phyloP scores from a whole-genome alignment of 2,329 filamentous ascomycete genomes.

The Aspergillus costaricaensis region DNA sequence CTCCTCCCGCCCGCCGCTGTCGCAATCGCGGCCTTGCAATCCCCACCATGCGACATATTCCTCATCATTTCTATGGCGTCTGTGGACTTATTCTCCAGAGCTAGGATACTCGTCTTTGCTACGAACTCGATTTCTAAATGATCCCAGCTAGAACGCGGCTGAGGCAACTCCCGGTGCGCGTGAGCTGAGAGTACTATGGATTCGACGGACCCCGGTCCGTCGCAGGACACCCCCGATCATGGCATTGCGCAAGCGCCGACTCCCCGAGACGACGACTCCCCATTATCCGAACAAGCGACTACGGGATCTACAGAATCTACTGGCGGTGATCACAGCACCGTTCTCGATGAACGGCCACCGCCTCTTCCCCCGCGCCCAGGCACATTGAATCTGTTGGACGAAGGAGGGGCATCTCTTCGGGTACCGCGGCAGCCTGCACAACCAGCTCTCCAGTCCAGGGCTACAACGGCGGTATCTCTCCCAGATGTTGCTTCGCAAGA shows the following conservation, averaged over 20 bases:
- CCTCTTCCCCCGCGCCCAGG: slow-evolving; percentile 51
- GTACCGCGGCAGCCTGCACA: slow-evolving; percentile 37
- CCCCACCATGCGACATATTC: not conserved
- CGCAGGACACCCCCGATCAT: slow-evolving; percentile 8
- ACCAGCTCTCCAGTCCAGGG: slow-evolving; percentile 56
- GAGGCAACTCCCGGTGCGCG: slow-evolving; percentile 15
- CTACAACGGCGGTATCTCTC: slow-evolving; percentile 82
- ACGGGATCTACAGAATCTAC: slow-evolving; percentile 17
- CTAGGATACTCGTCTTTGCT: not conserved
- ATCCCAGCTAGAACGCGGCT: not conserved
- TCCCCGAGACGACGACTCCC: slow-evolving; percentile 7
- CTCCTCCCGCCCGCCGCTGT: not conserved
- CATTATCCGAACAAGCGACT: slow-evolving; percentile 11
- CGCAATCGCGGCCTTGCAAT: not conserved
- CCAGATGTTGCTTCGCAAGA: slow-evolving; percentile 77
- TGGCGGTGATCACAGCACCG: slow-evolving; percentile 23
- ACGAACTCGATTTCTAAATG: not conserved
- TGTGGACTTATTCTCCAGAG: not conserved
- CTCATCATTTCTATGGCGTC: not conserved
- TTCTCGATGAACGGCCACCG: slow-evolving; percentile 42
- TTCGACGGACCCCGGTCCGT: slow-evolving; percentile 9
- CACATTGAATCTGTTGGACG: slow-evolving; percentile 39
- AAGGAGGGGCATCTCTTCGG: slow-evolving; percentile 35
- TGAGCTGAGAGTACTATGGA: slow-evolving; percentile 14
- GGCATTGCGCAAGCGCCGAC: not conserved